A percentile compares a stretch with the other conserved stretches of the same genome.
These are phyloP conservation scores for Verticillium nubilum DNA, from an alignment of 2,329 filamentous ascomycete species.

Conservation along the genomic window DNA sequence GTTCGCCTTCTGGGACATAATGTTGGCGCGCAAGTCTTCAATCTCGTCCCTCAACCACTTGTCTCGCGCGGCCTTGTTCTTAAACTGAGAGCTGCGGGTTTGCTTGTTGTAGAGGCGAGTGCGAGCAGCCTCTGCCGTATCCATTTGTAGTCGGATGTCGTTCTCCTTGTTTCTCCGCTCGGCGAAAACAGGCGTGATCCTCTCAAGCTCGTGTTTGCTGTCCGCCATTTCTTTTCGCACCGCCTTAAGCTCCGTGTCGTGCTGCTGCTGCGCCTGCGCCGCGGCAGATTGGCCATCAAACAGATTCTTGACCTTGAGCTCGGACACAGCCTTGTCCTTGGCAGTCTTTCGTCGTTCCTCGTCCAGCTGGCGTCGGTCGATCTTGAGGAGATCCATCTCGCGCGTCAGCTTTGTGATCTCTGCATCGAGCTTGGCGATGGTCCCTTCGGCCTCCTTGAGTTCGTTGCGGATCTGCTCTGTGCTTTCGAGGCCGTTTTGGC, in stretches of 20 bases:
- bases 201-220: conserved; percentile 70
- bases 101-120: conserved; percentile 88
- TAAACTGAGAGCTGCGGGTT: conserved; percentile 80
- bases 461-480: conserved; percentile 74
- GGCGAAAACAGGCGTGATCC: conserved; percentile 73
- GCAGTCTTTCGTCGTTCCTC: conserved; percentile 81
- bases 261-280: conserved; percentile 65
- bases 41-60: conserved; percentile 71
- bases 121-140: conserved; percentile 68
- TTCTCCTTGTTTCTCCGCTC: conserved; percentile 68
- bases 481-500: conserved; percentile 77
- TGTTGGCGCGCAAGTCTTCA: conserved; percentile 67
- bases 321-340: conserved; percentile 74
- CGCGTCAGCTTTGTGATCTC: conserved; percentile 77
- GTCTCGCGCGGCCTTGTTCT: conserved; percentile 83
- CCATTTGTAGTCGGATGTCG: conserved; percentile 64
- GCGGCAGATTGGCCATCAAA: conserved; percentile 76
- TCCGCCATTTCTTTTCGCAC: conserved; percentile 69
- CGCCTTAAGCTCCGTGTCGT: conserved; percentile 65
- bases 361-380: conserved; percentile 83
- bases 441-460: conserved; percentile 73
- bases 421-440: conserved; percentile 69
- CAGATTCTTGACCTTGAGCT: conserved; percentile 77
- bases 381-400: conserved; percentile 75
- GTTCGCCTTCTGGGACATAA: conserved; percentile 78